Base-by-base conservation (phyloP, 257 asterid genomes). In the Scutellaria barbata region DNA sequence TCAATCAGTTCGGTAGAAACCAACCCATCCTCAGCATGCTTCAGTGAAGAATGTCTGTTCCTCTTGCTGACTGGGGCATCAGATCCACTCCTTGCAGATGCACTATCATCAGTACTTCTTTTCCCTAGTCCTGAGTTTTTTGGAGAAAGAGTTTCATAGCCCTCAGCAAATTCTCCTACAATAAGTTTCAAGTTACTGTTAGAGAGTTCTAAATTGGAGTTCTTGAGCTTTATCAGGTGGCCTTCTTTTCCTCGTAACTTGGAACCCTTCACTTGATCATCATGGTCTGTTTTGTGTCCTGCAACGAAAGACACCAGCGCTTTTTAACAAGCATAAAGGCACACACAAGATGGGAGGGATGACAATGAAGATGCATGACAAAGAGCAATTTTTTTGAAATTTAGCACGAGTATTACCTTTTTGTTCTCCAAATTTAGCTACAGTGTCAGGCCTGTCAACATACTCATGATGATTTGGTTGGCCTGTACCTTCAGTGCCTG, bases 111-210 rank as follows among this genome's bases (percentile, higher is more conserved):
- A 14, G 48, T 69, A 63, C 76, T 76, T 77, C 90, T 79, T 67
- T 82, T 87, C 48, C 90, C 96, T 17, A 80, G 75, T 10, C 73
- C 48, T 53, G 86, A 72, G 73, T 58, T 74, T 35, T 63, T 76
- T 47, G 85, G 86, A 80, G 89, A 81, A 75, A 73, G 79, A n/a
- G 84, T 68, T 62, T 79, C 91, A 53, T 76, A 37, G 5, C 71
- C 86, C 59, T 84, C 90, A 7, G 69, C 64, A 42, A 59, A 63
- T 64, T 79, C 84, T 69, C 79, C 84, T 58, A 72, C 84, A 40
- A 74, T 61, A 10, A 72, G 74, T 74, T 84, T 83, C 52, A 81
- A 66, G 74, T 76, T 73, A 16, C 53, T 33, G 76, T 58, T 71
- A 40, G 77, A 71, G 65, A 60, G 62, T 57, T 52, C 83, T 56